phyloP scores from a whole-genome alignment of 2,329 filamentous ascomycete species.

The Emericellopsis atlantica region DNA sequence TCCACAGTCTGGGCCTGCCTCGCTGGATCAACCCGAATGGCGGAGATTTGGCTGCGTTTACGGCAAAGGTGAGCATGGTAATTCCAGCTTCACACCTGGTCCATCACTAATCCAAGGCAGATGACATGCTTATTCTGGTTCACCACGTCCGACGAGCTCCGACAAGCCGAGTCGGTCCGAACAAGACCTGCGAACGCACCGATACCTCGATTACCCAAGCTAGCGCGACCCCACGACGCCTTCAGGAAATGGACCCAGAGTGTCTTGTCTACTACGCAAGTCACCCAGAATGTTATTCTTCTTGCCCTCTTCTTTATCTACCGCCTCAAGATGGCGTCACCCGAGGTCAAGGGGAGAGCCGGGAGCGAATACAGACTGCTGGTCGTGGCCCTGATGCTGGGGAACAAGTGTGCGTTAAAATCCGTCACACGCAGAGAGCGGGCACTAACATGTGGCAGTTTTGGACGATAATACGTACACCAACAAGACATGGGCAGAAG shows the following conservation, averaged over 20 bases:
- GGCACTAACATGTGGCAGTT: conserved; percentile 32
- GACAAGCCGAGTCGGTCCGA: conserved; percentile 54
- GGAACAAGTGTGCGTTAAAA: conserved; percentile 70
- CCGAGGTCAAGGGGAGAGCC: conserved; percentile 75
- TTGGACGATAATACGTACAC: conserved; percentile 98
- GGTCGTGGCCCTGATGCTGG: conserved; percentile 92
- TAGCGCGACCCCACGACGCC: conserved; percentile 64
- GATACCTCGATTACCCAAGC: conserved; percentile 45
- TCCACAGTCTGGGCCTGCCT: conserved; percentile 58
- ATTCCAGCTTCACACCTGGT: not conserved
- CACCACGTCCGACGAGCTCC: conserved; percentile 69
- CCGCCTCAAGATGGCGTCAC: conserved; percentile 80
- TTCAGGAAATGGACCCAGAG: conserved; percentile 92
- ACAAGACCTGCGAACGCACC: conserved; percentile 22
- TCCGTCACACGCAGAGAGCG: not conserved
- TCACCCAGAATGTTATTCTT: conserved; percentile 89
- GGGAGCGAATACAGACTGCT: conserved; percentile 89
- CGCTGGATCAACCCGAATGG: conserved; percentile 62
- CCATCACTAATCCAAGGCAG: conserved; percentile 25
- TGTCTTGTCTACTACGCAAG: conserved; percentile 86
- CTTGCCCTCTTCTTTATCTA: conserved; percentile 88
- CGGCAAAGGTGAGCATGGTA: conserved; percentile 52
- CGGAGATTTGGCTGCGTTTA: conserved; percentile 70
- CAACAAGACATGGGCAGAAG: conserved; percentile 98
- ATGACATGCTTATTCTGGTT: conserved; percentile 98